phyloP scores from a whole-genome alignment of 345 rosid species.

The Euphorbia peplus region DNA sequence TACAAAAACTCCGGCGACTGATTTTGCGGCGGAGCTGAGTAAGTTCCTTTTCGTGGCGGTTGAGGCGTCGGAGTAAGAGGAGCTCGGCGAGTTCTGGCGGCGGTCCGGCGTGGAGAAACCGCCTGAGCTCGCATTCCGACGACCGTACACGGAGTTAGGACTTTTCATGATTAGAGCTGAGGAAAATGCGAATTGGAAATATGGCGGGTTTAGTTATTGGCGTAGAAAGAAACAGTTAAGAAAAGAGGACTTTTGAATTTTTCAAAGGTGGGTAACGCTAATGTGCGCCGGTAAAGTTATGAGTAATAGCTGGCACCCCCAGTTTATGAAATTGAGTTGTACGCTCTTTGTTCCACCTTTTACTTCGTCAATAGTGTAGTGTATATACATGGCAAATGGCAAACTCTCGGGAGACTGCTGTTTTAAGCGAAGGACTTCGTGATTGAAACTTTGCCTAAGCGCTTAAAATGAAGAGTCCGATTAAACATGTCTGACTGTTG shows the following conservation, averaged over 20 bases:
- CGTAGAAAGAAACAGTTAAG: neutral
- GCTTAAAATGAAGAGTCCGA: too few species aligned
- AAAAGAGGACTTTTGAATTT: constrained; percentile 10
- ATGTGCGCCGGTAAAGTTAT: constrained; percentile 8
- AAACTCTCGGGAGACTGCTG: too few species aligned
- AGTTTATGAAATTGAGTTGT: neutral
- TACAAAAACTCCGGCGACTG: constrained; percentile 54
- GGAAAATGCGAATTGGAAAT: neutral
- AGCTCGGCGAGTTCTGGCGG: constrained; percentile 29
- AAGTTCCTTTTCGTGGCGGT: constrained; percentile 36
- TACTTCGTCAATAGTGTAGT: too few species aligned
- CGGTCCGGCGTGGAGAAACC: constrained; percentile 40
- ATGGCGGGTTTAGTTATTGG: constrained; percentile 17
- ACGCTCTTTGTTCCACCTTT: neutral
- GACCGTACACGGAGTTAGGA: constrained; percentile 20
- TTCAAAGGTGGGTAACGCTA: constrained; percentile 9
- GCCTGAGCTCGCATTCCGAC: constrained; percentile 41
- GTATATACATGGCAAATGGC: too few species aligned
- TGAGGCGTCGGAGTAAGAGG: constrained; percentile 40
- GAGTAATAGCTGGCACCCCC: neutral
- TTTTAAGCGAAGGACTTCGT: too few species aligned
- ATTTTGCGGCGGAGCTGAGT: constrained; percentile 35
- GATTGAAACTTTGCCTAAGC: too few species aligned
- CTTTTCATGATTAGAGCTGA: constrained; percentile 19
- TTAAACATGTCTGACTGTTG: too few species aligned